phyloP scores from a whole-genome alignment of 352 stramenopile species.

The Phytophthora litchii region DNA sequence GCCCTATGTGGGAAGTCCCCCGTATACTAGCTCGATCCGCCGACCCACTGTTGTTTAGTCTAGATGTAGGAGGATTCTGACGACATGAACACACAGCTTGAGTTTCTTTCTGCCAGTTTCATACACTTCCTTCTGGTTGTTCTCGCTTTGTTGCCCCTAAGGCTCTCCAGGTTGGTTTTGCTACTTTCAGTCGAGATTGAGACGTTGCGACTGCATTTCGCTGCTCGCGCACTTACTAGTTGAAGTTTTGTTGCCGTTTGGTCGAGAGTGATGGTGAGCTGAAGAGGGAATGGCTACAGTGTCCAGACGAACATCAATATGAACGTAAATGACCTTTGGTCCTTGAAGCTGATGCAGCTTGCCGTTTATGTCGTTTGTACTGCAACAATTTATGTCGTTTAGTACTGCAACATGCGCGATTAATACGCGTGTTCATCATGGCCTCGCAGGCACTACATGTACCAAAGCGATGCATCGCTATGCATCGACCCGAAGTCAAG shows the following conservation, averaged over 20 bases:
- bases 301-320: slow-evolving; percentile 10
- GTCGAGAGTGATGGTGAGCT: slow-evolving; percentile 32
- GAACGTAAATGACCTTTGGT: not conserved
- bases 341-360: slow-evolving; percentile 2
- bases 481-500: not conserved
- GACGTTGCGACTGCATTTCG: not conserved
- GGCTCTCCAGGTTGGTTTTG: not conserved
- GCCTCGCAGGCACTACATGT: not conserved
- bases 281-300: slow-evolving; percentile 26
- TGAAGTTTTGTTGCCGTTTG: slow-evolving; percentile 14
- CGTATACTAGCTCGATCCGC: slow-evolving; percentile 20
- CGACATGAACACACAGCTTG: slow-evolving; percentile 2
- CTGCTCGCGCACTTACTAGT: slow-evolving; percentile 11
- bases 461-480: not conserved
- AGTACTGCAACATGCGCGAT: not conserved
- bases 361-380: not conserved
- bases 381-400: not conserved
- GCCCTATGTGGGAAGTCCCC: slow-evolving; percentile 7
- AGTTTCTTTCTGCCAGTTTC: slow-evolving; percentile 2
- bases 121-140: slow-evolving; percentile 2
- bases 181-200: no score
- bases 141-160: not conserved
- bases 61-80: slow-evolving; percentile 5
- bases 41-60: slow-evolving; percentile 22
- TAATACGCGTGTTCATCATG: not conserved